Conservation (phyloP, 257 asterid genomes). For the Nyctanthes arbortristis region DNA sequence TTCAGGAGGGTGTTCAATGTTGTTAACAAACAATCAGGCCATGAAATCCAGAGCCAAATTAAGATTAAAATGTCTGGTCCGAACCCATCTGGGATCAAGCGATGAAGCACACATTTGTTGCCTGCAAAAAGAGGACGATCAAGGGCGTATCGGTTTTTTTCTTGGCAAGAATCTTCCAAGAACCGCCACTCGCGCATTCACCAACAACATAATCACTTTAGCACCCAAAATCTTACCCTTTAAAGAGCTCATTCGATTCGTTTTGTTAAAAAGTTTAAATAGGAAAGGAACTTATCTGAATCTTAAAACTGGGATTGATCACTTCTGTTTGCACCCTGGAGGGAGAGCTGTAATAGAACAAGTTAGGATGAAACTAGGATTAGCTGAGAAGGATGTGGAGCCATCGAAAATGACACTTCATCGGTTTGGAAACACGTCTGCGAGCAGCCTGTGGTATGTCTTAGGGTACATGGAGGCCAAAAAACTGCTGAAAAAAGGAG, state of each 20-base stretch:
- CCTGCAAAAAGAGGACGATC: slow-evolving; percentile 38
- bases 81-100: slow-evolving; percentile 41
- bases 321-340: slow-evolving; percentile 44
- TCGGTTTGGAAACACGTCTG: slow-evolving; percentile 41
- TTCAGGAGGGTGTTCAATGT: slow-evolving; percentile 46
- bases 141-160: slow-evolving; percentile 36
- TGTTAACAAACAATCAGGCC: slow-evolving; percentile 35
- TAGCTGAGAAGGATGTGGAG: slow-evolving; percentile 35
- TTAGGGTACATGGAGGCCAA: slow-evolving; percentile 48
- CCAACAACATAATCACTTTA: slow-evolving; percentile 30
- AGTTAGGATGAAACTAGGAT: slow-evolving; percentile 29
- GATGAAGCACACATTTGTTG: slow-evolving; percentile 41
- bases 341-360: slow-evolving; percentile 37
- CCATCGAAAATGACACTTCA: slow-evolving; percentile 42
- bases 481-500: slow-evolving; percentile 37
- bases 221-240: slow-evolving; percentile 39
- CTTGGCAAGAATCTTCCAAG: slow-evolving; percentile 40
- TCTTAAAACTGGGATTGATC: slow-evolving; percentile 32
- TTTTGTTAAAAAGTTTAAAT: slow-evolving; percentile 3
- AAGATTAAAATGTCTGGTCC: slow-evolving; percentile 34
- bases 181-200: slow-evolving; percentile 36
- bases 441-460: slow-evolving; percentile 46
- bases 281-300: slow-evolving; percentile 16
- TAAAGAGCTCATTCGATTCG: slow-evolving; percentile 24
- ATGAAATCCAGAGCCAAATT: slow-evolving; percentile 22